Percentiles rank a stretch among this genome's conserved stretches.
phyloP scores from a whole-genome alignment of 2,329 filamentous ascomycete species.

The Verticillium klebahnii region DNA sequence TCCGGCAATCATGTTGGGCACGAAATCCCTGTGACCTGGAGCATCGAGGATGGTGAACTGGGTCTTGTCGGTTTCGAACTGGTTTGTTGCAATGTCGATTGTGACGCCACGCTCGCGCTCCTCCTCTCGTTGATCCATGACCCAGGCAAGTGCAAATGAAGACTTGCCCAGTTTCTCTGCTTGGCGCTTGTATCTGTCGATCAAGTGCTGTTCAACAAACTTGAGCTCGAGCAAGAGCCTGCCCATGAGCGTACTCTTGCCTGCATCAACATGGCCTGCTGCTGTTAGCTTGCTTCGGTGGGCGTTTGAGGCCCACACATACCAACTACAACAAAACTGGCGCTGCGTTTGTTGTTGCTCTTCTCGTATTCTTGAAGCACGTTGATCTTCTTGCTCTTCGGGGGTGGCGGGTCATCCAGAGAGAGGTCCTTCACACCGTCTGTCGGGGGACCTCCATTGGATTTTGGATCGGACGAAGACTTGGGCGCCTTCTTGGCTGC shows the following conservation, averaged over 20 bases:
- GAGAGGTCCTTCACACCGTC: slow-evolving; percentile 33
- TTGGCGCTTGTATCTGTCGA: slow-evolving; percentile 84
- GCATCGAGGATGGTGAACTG: slow-evolving; percentile 93
- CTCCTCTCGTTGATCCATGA: slow-evolving; percentile 87
- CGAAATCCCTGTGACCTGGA: slow-evolving; percentile 90
- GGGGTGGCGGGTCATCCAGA: slow-evolving; percentile 49
- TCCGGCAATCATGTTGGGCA: slow-evolving; percentile 98
- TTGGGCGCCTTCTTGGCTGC: slow-evolving; percentile 29
- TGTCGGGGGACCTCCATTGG: slow-evolving; percentile 11
- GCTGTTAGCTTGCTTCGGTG: slow-evolving; percentile 7
- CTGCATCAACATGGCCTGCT: slow-evolving; percentile 89
- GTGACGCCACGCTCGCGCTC: slow-evolving; percentile 89
- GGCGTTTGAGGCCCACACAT: slow-evolving; percentile 23
- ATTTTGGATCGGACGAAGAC: slow-evolving; percentile 13
- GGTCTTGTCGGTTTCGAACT: slow-evolving; percentile 85
- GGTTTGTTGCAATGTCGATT: slow-evolving; percentile 92
- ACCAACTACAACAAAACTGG: slow-evolving; percentile 93
- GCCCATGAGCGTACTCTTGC: slow-evolving; percentile 97
- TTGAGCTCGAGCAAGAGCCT: slow-evolving; percentile 85
- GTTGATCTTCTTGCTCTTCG: slow-evolving; percentile 75
- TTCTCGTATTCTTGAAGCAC: slow-evolving; percentile 78
- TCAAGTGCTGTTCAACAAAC: slow-evolving; percentile 79
- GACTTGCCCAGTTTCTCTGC: slow-evolving; percentile 89
- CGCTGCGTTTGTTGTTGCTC: slow-evolving; percentile 69
- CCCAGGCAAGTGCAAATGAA: slow-evolving; percentile 95